Evolutionary conservation across 768 basidiomycete genomes (phyloP).

Genomic region (Tremella fuciformis): DNA sequence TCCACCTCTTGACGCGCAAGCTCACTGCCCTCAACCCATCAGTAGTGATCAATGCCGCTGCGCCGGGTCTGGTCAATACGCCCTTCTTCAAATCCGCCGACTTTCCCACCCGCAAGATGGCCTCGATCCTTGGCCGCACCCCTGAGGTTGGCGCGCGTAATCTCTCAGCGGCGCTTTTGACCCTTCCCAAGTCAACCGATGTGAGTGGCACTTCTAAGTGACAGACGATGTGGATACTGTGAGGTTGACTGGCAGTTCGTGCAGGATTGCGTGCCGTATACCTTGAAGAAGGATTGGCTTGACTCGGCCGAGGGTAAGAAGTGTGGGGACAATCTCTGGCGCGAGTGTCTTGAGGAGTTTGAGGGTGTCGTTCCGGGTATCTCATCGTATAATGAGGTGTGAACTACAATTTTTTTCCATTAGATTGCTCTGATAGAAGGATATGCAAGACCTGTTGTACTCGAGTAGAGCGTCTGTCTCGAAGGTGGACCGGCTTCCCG

Average conservation of each 20-base stretch:
- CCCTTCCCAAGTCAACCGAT: constrained; percentile 8
- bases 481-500: too few species aligned
- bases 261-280: constrained; percentile 4
- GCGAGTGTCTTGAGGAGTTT: neutral
- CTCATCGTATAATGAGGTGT: neutral
- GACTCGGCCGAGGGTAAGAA: neutral
- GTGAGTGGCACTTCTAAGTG: too few species aligned
- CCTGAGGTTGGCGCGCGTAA: constrained; percentile 11
- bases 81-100: constrained; percentile 1
- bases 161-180: constrained; percentile 5
- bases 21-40: constrained; percentile 4
- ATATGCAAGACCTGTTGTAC: too few species aligned
- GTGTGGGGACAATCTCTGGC: constrained; percentile 10
- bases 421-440: too few species aligned
- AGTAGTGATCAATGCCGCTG: constrained; percentile 1
- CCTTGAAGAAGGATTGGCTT: constrained; percentile 4
- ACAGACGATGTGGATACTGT: neutral
- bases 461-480: too few species aligned
- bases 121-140: neutral
- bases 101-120: neutral
- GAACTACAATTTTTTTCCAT: too few species aligned
- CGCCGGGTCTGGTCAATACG: constrained; percentile 11
- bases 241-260: constrained; percentile 1
- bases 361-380: constrained; percentile 6
- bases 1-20: constrained; percentile 1